These are phyloP conservation scores for Aspergillus sclerotialis DNA, from an alignment of 2,329 filamentous ascomycete genomes.

Conservation along the genomic window DNA sequence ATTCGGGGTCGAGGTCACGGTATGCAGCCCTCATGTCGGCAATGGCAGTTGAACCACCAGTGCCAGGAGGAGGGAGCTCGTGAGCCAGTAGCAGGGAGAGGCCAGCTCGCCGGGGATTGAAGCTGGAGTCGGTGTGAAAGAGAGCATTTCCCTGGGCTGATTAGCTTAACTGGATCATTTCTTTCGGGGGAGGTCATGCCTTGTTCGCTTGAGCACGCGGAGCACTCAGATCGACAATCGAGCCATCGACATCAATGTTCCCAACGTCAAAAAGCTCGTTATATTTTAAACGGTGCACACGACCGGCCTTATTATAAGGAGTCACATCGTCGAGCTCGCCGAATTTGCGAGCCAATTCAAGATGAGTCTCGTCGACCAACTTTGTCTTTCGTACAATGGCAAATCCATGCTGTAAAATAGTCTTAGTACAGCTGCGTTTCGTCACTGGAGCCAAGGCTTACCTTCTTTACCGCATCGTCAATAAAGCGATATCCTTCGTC, in stretches of 20 bases:
- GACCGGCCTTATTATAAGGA: constrained; percentile 41
- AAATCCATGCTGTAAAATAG: constrained; percentile 45
- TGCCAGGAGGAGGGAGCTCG: constrained; percentile 41
- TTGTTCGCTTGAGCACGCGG: constrained; percentile 8
- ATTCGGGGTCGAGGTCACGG: constrained; percentile 35
- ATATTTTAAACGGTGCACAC: constrained; percentile 42
- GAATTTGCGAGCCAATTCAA: constrained; percentile 44
- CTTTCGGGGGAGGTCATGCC: constrained; percentile 1
- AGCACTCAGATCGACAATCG: constrained; percentile 8
- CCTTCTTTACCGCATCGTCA: too few species aligned
- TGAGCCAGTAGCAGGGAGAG: constrained; percentile 48
- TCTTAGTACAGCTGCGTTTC: too few species aligned
- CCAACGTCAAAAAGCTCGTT: constrained; percentile 53
- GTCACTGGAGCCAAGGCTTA: too few species aligned
- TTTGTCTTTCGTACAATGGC: constrained; percentile 46
- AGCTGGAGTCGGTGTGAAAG: constrained; percentile 51
- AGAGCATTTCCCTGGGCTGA: constrained; percentile 43
- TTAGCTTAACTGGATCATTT: too few species aligned
- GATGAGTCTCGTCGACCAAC: constrained; percentile 46
- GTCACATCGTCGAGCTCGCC: constrained; percentile 53
- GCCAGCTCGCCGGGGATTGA: constrained; percentile 49
- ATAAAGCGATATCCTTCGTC: too few species aligned
- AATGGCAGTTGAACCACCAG: constrained; percentile 48
- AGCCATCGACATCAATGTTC: constrained; percentile 47
- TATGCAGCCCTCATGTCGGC: constrained; percentile 48